These are phyloP conservation scores for Sodiomyces alkalinus DNA, from an alignment of 2,329 filamentous ascomycete genomes.

Conservation along the genomic window DNA sequence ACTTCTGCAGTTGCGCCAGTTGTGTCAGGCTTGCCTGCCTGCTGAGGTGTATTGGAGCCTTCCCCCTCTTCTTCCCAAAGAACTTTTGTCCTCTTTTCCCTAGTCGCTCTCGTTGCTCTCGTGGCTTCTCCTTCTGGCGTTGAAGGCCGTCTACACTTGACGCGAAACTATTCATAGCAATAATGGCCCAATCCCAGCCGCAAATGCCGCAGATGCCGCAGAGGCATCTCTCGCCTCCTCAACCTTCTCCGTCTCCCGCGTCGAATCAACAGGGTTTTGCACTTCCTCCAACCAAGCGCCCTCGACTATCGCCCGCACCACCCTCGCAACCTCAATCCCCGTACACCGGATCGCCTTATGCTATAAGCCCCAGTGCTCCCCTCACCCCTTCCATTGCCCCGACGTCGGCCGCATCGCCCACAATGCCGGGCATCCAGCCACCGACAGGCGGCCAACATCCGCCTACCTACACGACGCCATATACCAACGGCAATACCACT, in stretches of 20 bases:
- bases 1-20: slow-evolving; percentile 24
- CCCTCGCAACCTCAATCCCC: slow-evolving; percentile 52
- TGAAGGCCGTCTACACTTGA: slow-evolving; percentile 2
- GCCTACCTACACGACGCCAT: slow-evolving; percentile 19
- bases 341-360: slow-evolving; percentile 37
- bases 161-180: slow-evolving; percentile 3
- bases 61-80: slow-evolving; percentile 4
- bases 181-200: slow-evolving; percentile 47
- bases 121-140: too few relatives aligned
- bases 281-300: slow-evolving; percentile 59
- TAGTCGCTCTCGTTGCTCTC: too few relatives aligned
- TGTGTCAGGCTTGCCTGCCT: slow-evolving; percentile 35
- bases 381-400: slow-evolving; percentile 23
- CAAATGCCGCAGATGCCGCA: slow-evolving; percentile 29
- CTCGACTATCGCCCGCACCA: slow-evolving; percentile 53
- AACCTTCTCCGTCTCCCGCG: slow-evolving; percentile 45
- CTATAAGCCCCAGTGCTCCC: slow-evolving; percentile 27
- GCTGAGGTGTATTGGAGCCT: slow-evolving; percentile 18
- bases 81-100: too few relatives aligned
- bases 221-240: slow-evolving; percentile 46
- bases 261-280: slow-evolving; percentile 35
- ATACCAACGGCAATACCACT: slow-evolving; percentile 22
- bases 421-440: slow-evolving; percentile 11
- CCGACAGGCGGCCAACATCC: slow-evolving; percentile 16
- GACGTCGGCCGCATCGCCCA: slow-evolving; percentile 20